phyloP scores from a whole-genome alignment of 306 rosid genomes.

The Pterocarpus santalinus region DNA sequence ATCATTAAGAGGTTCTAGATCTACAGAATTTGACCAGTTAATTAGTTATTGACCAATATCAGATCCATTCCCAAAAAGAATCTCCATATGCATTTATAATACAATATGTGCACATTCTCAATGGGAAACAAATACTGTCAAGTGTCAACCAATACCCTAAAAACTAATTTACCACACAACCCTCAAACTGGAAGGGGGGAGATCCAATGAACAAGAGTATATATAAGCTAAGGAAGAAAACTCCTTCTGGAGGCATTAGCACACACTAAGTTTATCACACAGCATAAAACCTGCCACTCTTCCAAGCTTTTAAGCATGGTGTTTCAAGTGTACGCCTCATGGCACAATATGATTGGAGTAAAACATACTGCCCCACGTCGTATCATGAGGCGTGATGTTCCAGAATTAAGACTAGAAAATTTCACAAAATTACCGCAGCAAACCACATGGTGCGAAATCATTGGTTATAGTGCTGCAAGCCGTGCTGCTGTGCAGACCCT shows the following conservation, averaged over 20 bases:
- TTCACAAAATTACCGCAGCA: too few species aligned
- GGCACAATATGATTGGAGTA: too few species aligned
- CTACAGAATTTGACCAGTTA: constrained; percentile 18
- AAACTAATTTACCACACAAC: background rate
- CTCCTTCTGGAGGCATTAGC: constrained; percentile 8
- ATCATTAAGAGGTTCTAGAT: background rate
- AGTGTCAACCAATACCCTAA: background rate
- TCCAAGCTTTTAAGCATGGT: background rate
- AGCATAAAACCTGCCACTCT: background rate
- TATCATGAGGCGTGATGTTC: too few species aligned
- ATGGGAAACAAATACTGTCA: background rate
- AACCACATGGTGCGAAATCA: too few species aligned
- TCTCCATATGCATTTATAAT: constrained; percentile 11
- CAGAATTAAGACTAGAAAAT: background rate
- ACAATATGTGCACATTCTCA: constrained; percentile 9
- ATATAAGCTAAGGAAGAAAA: constrained; percentile 11
- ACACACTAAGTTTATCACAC: background rate
- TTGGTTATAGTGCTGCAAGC: too few species aligned
- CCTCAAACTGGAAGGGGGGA: background rate
- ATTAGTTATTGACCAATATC: constrained; percentile 14
- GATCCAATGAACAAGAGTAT: background rate
- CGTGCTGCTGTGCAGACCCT: background rate
- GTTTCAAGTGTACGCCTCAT: background rate
- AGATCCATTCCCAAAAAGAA: constrained; percentile 23
- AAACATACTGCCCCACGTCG: too few species aligned